Conservation (phyloP, 345 rosid species). For the Nephelium lappaceum region DNA sequence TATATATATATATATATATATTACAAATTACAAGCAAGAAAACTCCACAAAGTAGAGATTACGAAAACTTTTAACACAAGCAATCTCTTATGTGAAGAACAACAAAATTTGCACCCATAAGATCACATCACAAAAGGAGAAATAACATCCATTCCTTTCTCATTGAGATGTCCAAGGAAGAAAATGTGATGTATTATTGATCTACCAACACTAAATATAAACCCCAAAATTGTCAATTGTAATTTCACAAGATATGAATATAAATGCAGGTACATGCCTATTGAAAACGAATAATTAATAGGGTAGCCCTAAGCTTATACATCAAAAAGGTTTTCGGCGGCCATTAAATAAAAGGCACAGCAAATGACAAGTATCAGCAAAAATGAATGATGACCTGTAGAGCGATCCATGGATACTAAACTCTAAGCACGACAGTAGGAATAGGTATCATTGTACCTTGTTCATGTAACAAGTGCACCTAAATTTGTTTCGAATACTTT, state of each 20-base stretch:
- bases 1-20: no score
- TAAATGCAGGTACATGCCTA: background rate
- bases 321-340: background rate
- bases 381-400: background rate
- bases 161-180: background rate
- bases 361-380: background rate
- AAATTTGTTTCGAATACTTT: background rate
- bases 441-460: background rate
- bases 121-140: background rate
- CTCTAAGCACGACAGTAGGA: background rate
- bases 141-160: no score
- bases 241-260: background rate
- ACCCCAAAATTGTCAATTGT: constrained; percentile 1
- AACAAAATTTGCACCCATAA: background rate
- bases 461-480: background rate
- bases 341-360: background rate
- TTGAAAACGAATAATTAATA: background rate
- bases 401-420: background rate
- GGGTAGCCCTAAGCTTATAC: background rate
- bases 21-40: background rate
- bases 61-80: no score
- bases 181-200: constrained; percentile 11
- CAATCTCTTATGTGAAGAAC: no score
- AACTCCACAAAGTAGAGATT: background rate
- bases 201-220: background rate